Evolutionary conservation across 441 rosid genomes (phyloP).

Genomic region (Breynia disticha): DNA sequence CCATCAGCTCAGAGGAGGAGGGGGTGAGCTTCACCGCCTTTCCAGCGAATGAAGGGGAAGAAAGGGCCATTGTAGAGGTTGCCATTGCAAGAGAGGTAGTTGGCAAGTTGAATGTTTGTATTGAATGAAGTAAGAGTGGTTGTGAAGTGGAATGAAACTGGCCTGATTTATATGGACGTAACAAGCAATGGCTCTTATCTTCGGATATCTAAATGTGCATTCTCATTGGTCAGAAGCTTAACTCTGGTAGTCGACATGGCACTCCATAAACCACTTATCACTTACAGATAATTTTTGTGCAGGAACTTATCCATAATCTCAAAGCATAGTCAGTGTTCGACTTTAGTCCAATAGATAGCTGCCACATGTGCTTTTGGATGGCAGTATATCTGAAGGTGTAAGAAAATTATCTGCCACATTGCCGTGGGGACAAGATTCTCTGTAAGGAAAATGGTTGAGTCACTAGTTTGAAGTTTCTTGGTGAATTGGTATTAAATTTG

Average conservation of each 20-base stretch:
- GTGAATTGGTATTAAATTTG: too few relatives aligned
- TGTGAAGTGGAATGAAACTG: not conserved
- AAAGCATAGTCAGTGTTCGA: not conserved
- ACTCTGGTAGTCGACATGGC: slow-evolving; percentile 14
- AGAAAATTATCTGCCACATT: too few relatives aligned
- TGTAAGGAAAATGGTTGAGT: too few relatives aligned
- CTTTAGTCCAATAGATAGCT: slow-evolving; percentile 7
- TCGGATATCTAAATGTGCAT: slow-evolving; percentile 14
- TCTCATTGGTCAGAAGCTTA: slow-evolving; percentile 18
- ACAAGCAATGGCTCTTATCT: slow-evolving; percentile 18
- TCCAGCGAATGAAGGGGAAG: slow-evolving; percentile 53
- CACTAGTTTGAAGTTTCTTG: too few relatives aligned
- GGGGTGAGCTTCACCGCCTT: slow-evolving; percentile 48
- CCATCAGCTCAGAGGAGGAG: slow-evolving; percentile 21
- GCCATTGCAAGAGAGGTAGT: slow-evolving; percentile 26
- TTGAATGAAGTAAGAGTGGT: not conserved
- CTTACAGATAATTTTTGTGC: not conserved
- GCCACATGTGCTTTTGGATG: slow-evolving; percentile 16
- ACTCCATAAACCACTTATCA: slow-evolving; percentile 10
- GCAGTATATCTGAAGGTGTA: not conserved
- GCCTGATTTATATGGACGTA: slow-evolving; percentile 2
- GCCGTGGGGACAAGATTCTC: too few relatives aligned
- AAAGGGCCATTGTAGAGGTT: slow-evolving; percentile 58
- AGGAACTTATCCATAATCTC: not conserved
- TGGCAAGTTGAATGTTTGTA: not conserved